Base-by-base conservation (phyloP, 192 early-diverging fungal species). In the Rhizoclosmatium globosum region DNA sequence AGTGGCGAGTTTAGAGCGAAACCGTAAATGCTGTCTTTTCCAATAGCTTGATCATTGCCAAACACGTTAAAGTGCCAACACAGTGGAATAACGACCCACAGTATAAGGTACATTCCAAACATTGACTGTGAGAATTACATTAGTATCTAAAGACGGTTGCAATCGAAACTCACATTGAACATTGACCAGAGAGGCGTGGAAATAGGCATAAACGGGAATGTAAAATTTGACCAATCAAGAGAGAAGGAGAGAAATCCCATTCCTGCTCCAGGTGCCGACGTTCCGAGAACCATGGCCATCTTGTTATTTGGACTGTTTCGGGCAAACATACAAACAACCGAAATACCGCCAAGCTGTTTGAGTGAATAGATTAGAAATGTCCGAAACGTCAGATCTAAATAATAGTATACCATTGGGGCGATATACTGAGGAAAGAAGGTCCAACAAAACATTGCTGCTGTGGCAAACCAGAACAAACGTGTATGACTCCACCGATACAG, bases 391-490 rank as follows among this genome's bases (percentile, higher is more conserved):
- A 73, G 3, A 0, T 31, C 44, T 13, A 41, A n/a, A 48, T 59
- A 3, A 17, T 59, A 31, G 38, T 69, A 17, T 41, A 69, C n/a
- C 38, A 76, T 47, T 4, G 77, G 76, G 11, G 80, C 80, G 21
- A 82, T 60, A 69, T 76, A 82, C 0, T 60, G 46, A 57, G 83
- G 83, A 3, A 84, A 61, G 44, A 74, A 82, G 48, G 79, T 64
- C 38, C 74, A 85, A 11, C 71, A 19, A 59, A 58, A 68, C 76
- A 82, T 82, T 13, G 53, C 78, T 1, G 23, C 17, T 19, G 45
- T 39, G 42, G 77, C 59, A 41, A 84, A 21, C 83, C 80, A 82
- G 45, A 84, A 84, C 44, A 81, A 75, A 6, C 9, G 15, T 6
- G 4, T 38, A 23, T 62, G 68, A 7, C 15, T n/a, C 68, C 43